Evolutionary conservation across 768 basidiomycete species (phyloP).

Genomic region (Tulasnella sp.): DNA sequence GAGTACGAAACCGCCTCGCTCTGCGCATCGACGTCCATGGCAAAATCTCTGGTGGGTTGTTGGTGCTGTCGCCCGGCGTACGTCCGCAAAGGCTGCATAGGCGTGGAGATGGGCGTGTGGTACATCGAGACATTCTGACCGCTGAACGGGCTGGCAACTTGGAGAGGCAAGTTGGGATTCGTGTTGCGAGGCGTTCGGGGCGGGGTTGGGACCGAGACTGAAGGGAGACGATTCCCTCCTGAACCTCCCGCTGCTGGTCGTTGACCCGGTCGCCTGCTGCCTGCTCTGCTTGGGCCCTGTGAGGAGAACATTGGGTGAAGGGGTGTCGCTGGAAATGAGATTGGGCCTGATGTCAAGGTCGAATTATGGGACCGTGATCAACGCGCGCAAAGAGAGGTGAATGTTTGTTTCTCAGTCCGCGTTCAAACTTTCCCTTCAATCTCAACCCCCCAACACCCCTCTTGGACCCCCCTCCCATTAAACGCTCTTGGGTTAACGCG

Average conservation of each 20-base stretch:
- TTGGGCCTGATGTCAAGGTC: neutral
- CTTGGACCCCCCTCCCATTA: neutral
- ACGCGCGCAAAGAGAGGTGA: neutral
- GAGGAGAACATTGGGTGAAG: neutral
- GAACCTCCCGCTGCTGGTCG: neutral
- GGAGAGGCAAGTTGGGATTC: neutral
- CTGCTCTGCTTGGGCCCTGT: neutral
- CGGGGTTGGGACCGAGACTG: neutral
- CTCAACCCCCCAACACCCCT: neutral
- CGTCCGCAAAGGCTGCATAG: neutral
- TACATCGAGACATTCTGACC: neutral
- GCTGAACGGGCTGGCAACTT: neutral
- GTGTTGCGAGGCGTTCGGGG: constrained; percentile 2
- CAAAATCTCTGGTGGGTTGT: neutral
- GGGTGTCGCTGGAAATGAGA: neutral
- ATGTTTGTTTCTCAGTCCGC: neutral
- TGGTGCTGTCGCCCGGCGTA: neutral
- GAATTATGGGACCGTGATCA: neutral
- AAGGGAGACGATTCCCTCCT: neutral
- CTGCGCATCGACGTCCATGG: neutral
- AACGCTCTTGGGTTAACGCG: neutral
- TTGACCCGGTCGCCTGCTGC: neutral
- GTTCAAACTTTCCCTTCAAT: neutral
- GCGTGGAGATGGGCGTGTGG: neutral
- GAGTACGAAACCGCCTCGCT: neutral